Evolutionary conservation across 164 flowering plant species (phyloP).

Genomic region (Vitis labrusca): DNA sequence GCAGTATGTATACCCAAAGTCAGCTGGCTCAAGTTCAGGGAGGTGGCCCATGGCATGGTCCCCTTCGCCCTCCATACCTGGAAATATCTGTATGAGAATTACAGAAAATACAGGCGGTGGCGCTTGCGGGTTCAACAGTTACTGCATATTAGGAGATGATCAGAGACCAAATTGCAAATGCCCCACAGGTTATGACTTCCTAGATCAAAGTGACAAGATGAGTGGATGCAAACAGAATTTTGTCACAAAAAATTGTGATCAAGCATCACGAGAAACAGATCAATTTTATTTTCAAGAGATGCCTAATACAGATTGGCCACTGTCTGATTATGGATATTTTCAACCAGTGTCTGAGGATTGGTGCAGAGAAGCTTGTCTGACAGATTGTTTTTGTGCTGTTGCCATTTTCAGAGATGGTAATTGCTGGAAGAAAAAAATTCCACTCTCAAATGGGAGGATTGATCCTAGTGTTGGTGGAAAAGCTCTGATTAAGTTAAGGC

Average conservation of each 20-base stretch:
- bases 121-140: slow-evolving; percentile 21
- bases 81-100: slow-evolving; percentile 18
- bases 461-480: slow-evolving; percentile 12
- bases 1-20: slow-evolving; percentile 18
- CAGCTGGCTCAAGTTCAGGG: neutral
- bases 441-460: slow-evolving; percentile 35
- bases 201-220: slow-evolving; percentile 4
- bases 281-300: slow-evolving; percentile 14
- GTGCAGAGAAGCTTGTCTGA: slow-evolving; percentile 34
- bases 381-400: slow-evolving; percentile 47
- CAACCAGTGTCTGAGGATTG: slow-evolving; percentile 9
- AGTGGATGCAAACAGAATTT: slow-evolving; percentile 33
- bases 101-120: slow-evolving; percentile 11
- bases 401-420: slow-evolving; percentile 25
- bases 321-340: slow-evolving; percentile 21
- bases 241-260: slow-evolving; percentile 18
- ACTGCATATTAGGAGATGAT: slow-evolving; percentile 3
- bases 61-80: slow-evolving; percentile 9
- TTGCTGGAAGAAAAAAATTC: slow-evolving; percentile 53
- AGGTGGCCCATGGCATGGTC: slow-evolving; percentile 4
- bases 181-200: slow-evolving; percentile 5
- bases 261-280: neutral
- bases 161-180: slow-evolving; percentile 19
- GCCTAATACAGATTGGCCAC: slow-evolving; percentile 32
- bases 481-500: slow-evolving; percentile 40